Conservation (phyloP, 495 filamentous ascomycete genomes). For the Neurospora sp. region DNA sequence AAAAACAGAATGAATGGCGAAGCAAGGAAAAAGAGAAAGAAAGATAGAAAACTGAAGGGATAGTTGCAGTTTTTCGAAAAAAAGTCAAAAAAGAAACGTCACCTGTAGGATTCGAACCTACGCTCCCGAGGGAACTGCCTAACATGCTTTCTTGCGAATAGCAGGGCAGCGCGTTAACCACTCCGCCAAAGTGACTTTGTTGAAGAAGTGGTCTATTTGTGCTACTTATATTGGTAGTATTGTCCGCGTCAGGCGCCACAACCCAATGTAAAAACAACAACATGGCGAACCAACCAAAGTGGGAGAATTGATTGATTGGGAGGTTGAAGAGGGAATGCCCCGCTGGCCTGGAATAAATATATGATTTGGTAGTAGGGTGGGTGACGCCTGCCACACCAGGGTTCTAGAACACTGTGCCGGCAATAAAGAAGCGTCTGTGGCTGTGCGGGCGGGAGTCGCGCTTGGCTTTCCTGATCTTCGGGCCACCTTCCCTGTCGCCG, state of each 20-base stretch:
- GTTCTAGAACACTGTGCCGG: neutral
- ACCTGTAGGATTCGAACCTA: slow-evolving; percentile 12
- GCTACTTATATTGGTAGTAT: neutral
- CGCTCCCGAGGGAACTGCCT: slow-evolving; percentile 5
- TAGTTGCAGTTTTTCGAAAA: neutral
- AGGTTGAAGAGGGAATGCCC: no score
- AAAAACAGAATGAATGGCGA: neutral
- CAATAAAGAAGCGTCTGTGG: neutral
- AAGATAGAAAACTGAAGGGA: neutral
- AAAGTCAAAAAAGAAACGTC: slow-evolving; percentile 10
- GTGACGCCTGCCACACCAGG: no score
- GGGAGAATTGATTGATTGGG: no score
- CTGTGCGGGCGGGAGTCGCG: neutral
- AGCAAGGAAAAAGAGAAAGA: neutral
- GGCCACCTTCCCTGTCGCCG: neutral
- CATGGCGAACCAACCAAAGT: no score
- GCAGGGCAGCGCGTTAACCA: slow-evolving; percentile 13
- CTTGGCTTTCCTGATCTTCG: neutral
- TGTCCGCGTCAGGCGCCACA: neutral
- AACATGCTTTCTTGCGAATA: neutral
- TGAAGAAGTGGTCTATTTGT: neutral
- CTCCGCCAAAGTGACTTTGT: slow-evolving; percentile 11
- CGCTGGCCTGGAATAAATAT: no score
- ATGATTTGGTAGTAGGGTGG: no score
- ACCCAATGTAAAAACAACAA: neutral